phyloP scores from a whole-genome alignment of 805 yeast species.

The Candida michaelii region DNA sequence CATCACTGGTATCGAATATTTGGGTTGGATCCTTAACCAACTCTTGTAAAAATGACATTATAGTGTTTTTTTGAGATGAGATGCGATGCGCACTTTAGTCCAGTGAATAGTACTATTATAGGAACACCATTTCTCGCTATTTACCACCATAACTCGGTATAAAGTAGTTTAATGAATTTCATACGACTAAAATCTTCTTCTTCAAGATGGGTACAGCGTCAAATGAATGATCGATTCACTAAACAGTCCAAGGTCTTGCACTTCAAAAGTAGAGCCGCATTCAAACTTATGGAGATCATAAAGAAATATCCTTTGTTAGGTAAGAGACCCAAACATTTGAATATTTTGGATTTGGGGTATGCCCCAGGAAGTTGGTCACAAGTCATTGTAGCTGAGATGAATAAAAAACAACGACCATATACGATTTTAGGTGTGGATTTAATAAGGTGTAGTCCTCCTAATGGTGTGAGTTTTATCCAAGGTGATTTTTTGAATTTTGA shows the following conservation, averaged over 20 bases:
- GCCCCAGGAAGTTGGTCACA: slow-evolving; percentile 97
- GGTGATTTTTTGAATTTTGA: slow-evolving; percentile 38
- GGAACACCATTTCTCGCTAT: too few relatives aligned
- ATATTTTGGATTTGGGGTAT: slow-evolving; percentile 84
- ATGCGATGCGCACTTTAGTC: slow-evolving; percentile 11
- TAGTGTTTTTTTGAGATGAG: slow-evolving; percentile 14
- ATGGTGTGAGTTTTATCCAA: slow-evolving; percentile 36
- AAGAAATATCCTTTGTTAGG: slow-evolving; percentile 58
- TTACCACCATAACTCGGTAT: too few relatives aligned
- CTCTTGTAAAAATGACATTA: slow-evolving; percentile 11
- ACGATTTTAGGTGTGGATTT: slow-evolving; percentile 71
- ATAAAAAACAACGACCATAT: slow-evolving; percentile 32
- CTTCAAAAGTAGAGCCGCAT: slow-evolving; percentile 86
- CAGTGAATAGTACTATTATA: too few relatives aligned
- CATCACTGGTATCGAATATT: slow-evolving; percentile 11
- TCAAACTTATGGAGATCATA: slow-evolving; percentile 76
- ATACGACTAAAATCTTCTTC: slow-evolving; percentile 45
- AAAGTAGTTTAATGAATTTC: neutral
- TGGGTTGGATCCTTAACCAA: slow-evolving; percentile 17
- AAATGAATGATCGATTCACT: slow-evolving; percentile 61
- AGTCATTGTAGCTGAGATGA: slow-evolving; percentile 56
- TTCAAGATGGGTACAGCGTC: slow-evolving; percentile 73
- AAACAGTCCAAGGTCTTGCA: slow-evolving; percentile 63
- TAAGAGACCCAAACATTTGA: slow-evolving; percentile 41
- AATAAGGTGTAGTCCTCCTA: slow-evolving; percentile 34